Conservation (phyloP, 2,329 filamentous ascomycete genomes). For the Fusarium transvaalense region DNA sequence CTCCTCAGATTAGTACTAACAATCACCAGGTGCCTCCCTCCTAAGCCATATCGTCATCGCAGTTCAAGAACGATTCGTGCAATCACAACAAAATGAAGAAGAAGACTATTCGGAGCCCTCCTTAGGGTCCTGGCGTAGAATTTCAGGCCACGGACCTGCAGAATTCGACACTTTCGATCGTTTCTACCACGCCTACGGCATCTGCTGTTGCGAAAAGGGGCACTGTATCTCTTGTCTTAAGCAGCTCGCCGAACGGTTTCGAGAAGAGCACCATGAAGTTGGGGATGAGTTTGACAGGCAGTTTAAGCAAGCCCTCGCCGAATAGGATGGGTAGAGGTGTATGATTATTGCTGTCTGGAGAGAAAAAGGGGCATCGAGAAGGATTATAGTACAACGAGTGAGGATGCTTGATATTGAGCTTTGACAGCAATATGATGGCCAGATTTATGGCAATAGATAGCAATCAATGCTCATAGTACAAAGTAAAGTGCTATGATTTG, state of each 20-base stretch:
- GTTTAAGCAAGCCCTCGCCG: not conserved
- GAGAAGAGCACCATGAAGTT: not conserved
- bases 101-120: rapidly evolving
- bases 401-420: not conserved
- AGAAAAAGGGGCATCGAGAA: not conserved
- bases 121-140: not conserved
- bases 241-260: not conserved
- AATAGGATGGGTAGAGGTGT: not conserved
- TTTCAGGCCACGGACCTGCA: not conserved
- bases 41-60: not conserved
- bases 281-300: not conserved
- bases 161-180: not conserved
- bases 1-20: not conserved
- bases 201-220: slow-evolving; percentile 4
- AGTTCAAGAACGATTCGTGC: not conserved
- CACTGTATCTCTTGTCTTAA: slow-evolving; percentile 5
- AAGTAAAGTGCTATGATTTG: not conserved
- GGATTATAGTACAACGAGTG: not conserved
- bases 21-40: not conserved
- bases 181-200: slow-evolving; percentile 6
- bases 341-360: not conserved
- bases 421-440: not conserved
- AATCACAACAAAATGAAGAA: not conserved
- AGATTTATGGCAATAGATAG: not conserved
- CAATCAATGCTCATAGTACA: not conserved